Evolutionary conservation across 768 basidiomycete genomes (phyloP), one percentile per base, ranked within the genome.

Genomic region (Mycena sanguinolenta): DNA sequence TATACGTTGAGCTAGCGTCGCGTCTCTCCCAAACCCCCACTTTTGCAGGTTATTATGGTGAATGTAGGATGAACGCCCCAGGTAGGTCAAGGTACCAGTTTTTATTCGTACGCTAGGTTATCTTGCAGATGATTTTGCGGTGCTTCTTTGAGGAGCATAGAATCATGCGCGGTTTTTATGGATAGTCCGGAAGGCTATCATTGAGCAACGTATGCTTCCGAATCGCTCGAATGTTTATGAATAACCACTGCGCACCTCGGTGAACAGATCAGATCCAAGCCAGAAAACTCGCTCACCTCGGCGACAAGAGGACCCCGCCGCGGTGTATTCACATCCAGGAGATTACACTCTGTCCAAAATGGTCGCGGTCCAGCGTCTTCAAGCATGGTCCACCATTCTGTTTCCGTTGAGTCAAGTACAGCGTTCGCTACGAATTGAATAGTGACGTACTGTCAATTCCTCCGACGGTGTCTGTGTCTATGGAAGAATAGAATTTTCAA

Each of bases 311-410:
- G 75, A 5, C 74, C 67, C 25, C 75, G 68, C n/a, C 77, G 66
- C 58, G 76, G 71, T 38, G 70, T 72, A 65, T 81, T 81, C 21
- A 78, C 69, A 67, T 81, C 80, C 6, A 81, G 72, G 52, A 82
- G 50, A 67, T 82, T 82, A 7, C 79, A 77, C 76, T 87, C 86
- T 4, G 81, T 83, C 81, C 82, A 84, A 63, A 86, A 86, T 19
- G 86, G 83, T 58, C 86, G 77, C 49, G 88, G 73, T 32, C 86
- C 86, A 10, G 84, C 84, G 42, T 79, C 74, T 75, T 87, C 86
- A 2, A 88, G 74, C 75, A 78, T 77, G 75, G 81, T 80, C 86
- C 86, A 88, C 84, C 85, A 87, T 2, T 79, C 39, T 42, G 12
- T 19, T 42, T 42, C 39, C 39, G 39, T 42, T 42, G 12, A 42